Evolutionary conservation across 441 rosid genomes (phyloP), one percentile per base, ranked within the genome.

Genomic region (Eutrema salsugineum): DNA sequence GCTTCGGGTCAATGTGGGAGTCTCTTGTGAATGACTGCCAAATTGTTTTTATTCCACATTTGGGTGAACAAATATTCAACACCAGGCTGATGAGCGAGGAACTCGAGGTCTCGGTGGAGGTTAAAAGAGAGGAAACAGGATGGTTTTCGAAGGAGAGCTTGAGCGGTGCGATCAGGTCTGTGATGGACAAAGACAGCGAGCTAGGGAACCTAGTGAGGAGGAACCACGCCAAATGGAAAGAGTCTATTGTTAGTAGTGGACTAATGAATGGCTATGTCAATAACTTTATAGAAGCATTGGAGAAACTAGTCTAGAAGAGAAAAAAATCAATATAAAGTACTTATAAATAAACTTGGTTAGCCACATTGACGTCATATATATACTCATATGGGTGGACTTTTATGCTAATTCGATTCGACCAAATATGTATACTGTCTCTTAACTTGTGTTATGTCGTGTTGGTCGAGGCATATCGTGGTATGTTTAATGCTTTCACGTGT

Each of bases 1-100:
- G 93, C 64, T 86, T 85, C n/a, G 91, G 88, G 2, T 88, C 94
- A 3, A 85, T 85, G 94, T 88, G 88, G 91, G 94, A 86, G 67
- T 60, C 83, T 33, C 54, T 89, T 62, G 58, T 81, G 80, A 83
- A 80, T 60, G 80, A 83, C 32, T 83, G 86, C 51, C 89, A 82
- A 49, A 76, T 82, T 20, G 87, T 89, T 56, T 66, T 84, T 76
- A 81, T 83, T 22, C 90, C 90, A 7, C 79, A 83, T 28, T 50
- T 86, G 1, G 17, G 32, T 24, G 82, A 82, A 27, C 85, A 80
- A 16, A 48, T 78, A 10, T 2, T 80, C 5, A 65, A 66, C 46
- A 59, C 84, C 0, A 84, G 79, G 32, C 33, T 78, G n/a, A 32
- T 80, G 82, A 74, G 55, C 5, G 61, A 76, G 43, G 83, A 82